A percentile compares a stretch with the other conserved stretches of the same genome.
These are phyloP conservation scores for Cladochytrium replicatum DNA, from an alignment of 192 early-diverging fungal genomes.

Conservation along the genomic window DNA sequence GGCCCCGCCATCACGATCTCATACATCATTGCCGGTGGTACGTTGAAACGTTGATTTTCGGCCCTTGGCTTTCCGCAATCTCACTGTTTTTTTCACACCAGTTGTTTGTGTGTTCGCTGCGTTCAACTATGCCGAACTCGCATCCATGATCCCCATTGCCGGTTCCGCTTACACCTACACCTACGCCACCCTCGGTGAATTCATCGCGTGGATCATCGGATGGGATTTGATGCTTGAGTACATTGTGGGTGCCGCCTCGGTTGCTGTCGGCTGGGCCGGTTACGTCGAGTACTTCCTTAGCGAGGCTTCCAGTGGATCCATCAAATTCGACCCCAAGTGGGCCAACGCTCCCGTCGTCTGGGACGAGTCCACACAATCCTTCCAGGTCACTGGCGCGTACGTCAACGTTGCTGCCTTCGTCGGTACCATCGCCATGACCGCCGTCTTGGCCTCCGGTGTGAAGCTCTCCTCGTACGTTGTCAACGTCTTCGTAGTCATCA, in stretches of 20 bases:
- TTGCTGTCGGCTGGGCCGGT: slow-evolving; percentile 72
- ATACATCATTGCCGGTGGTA: slow-evolving; percentile 68
- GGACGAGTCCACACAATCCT: slow-evolving; percentile 32
- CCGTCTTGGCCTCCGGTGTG: slow-evolving; percentile 62
- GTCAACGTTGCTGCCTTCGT: slow-evolving; percentile 63
- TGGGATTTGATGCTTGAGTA: slow-evolving; percentile 89
- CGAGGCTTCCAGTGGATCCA: slow-evolving; percentile 40
- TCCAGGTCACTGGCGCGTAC: slow-evolving; percentile 35
- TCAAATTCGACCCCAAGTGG: slow-evolving; percentile 39
- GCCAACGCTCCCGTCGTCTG: slow-evolving; percentile 65
- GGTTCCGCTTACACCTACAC: slow-evolving; percentile 82
- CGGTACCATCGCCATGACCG: slow-evolving; percentile 53
- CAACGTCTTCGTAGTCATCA: slow-evolving; percentile 57
- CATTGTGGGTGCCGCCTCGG: slow-evolving; percentile 71
- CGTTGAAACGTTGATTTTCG: neutral
- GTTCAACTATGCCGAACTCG: slow-evolving; percentile 79
- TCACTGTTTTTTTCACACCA: neutral
- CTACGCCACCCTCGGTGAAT: slow-evolving; percentile 79
- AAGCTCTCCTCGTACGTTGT: slow-evolving; percentile 64
- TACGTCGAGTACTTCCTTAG: slow-evolving; percentile 65
- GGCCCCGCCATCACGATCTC: slow-evolving; percentile 78
- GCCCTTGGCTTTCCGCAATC: neutral
- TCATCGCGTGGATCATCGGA: slow-evolving; percentile 82
- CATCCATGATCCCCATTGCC: slow-evolving; percentile 75
- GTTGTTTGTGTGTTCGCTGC: slow-evolving; percentile 63